These are phyloP conservation scores for Candida sithepensis DNA, from an alignment of 805 yeast species.

Conservation along the genomic window DNA sequence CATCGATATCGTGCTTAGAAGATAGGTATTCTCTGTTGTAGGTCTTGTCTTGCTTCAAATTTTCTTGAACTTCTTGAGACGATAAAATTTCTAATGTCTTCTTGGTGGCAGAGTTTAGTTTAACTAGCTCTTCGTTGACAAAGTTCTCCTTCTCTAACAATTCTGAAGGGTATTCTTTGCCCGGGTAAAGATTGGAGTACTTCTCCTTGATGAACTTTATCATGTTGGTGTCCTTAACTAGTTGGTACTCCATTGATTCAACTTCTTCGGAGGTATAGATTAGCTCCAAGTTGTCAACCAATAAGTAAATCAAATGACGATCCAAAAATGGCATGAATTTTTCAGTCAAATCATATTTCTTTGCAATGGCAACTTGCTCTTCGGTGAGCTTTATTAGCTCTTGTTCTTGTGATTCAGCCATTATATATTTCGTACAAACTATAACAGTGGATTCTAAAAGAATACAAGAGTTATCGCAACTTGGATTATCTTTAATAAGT, in stretches of 20 bases:
- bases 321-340: constrained; percentile 57
- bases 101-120: constrained; percentile 40
- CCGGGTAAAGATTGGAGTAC: constrained; percentile 39
- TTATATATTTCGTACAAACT: too few relatives aligned
- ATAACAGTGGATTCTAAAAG: too few relatives aligned
- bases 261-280: constrained; percentile 39
- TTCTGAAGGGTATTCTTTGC: constrained; percentile 38
- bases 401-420: constrained; percentile 1
- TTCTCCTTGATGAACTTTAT: constrained; percentile 44
- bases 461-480: too few relatives aligned
- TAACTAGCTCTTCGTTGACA: constrained; percentile 35
- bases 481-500: too few relatives aligned
- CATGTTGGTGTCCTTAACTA: constrained; percentile 58
- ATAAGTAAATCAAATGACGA: constrained; percentile 54
- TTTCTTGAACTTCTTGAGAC: constrained; percentile 47
- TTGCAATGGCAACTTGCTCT: constrained; percentile 39
- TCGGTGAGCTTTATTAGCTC: constrained; percentile 15
- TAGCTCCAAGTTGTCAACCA: constrained; percentile 44
- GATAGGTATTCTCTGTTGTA: constrained; percentile 46
- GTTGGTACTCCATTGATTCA: constrained; percentile 45
- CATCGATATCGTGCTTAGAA: constrained; percentile 42
- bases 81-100: constrained; percentile 44
- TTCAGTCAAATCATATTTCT: constrained; percentile 50
- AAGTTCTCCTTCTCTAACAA: constrained; percentile 37
- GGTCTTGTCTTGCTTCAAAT: constrained; percentile 52